Evolutionary conservation across 2,329 filamentous ascomycete species (phyloP), one percentile per base, ranked within the genome.

Genomic region (Gaeumannomyces sp.): DNA sequence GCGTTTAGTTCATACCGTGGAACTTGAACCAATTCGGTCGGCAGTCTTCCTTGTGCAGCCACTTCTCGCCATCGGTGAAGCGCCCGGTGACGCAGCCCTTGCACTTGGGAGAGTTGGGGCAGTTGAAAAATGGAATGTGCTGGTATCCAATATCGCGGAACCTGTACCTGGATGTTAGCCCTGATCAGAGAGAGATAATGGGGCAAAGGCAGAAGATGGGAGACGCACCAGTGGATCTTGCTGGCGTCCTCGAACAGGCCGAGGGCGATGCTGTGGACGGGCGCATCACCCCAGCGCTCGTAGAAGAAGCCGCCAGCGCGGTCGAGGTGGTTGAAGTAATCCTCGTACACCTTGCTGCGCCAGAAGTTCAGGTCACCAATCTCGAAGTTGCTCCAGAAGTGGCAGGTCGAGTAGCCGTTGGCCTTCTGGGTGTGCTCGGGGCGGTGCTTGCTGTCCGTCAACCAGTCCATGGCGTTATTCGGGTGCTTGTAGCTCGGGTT

Each of bases 321-420:
- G 76, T 99, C 95, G 45, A 99, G 84, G 76, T 98, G 93, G 73
- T 96, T 88, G 75, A 99, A 99, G 77, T 97, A 99, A 68, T 96
- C 93, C 74, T 96, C 91, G 74, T 99, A 99, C 60, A 87, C 84
- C 75, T 93, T 86, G 73, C 92, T 91, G 61, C 95, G 83, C 91
- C 93, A 99, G 77, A 99, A 97, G 68, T 85, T 85, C 84, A 99
- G 86, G 76, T 97, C 92, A 60, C 86, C 94, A 71, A 99, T 94
- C 78, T 99, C 95, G 72, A 99, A 99, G 77, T 99, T 99, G 72
- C 89, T 95, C 95, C 95, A 99, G 82, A 99, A 99, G 77, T 99
- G 95, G 76, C 95, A 99, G 2, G 95, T 98, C 45, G 92, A 96
- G 81, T 97, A 99, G 45, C 95, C 95, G 72, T 96, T 90, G 8